Evolutionary conservation across 2,329 filamentous ascomycete species (phyloP).

Genomic region (Ceratocystis eucalypticola): DNA sequence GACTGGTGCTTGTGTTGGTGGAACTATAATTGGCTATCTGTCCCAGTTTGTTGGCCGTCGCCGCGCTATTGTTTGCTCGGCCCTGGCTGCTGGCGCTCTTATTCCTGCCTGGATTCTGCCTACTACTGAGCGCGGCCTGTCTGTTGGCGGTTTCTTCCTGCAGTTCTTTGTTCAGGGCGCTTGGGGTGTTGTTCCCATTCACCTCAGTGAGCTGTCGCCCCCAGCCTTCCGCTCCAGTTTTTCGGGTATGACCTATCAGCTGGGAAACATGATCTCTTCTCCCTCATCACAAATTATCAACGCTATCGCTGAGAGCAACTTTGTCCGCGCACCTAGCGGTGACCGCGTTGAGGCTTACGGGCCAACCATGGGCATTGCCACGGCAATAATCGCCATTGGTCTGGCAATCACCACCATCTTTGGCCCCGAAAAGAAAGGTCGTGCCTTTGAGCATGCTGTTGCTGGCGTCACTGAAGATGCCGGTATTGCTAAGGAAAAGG

Average conservation of each 20-base stretch:
- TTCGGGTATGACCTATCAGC: conserved; percentile 60
- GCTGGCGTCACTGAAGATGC: conserved; percentile 25
- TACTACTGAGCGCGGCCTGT: conserved; percentile 43
- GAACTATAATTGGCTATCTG: conserved; percentile 57
- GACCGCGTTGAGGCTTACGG: conserved; percentile 55
- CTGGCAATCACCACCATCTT: conserved; percentile 55
- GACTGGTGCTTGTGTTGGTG: conserved; percentile 60
- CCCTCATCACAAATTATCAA: conserved; percentile 67
- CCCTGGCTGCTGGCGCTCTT: conserved; percentile 44
- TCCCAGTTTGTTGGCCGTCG: conserved; percentile 66
- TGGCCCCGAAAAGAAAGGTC: conserved; percentile 61
- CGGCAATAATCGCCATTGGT: conserved; percentile 59
- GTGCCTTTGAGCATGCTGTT: conserved; percentile 50
- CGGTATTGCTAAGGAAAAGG: conserved; percentile 18
- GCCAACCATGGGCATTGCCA: conserved; percentile 61
- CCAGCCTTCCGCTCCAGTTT: conserved; percentile 61
- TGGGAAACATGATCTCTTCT: conserved; percentile 60
- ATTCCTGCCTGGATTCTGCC: conserved; percentile 62
- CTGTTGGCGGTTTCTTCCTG: conserved; percentile 58
- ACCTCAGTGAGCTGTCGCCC: conserved; percentile 63
- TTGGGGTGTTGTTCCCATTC: conserved; percentile 65
- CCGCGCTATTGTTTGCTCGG: conserved; percentile 48
- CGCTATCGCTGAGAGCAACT: conserved; percentile 51
- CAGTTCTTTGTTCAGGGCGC: conserved; percentile 68
- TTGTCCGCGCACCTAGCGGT: conserved; percentile 41